Percentiles rank a stretch among this genome's conserved stretches.
These are phyloP conservation scores for Cyclanthera cordifolia DNA, from an alignment of 306 rosid species.

Conservation along the genomic window DNA sequence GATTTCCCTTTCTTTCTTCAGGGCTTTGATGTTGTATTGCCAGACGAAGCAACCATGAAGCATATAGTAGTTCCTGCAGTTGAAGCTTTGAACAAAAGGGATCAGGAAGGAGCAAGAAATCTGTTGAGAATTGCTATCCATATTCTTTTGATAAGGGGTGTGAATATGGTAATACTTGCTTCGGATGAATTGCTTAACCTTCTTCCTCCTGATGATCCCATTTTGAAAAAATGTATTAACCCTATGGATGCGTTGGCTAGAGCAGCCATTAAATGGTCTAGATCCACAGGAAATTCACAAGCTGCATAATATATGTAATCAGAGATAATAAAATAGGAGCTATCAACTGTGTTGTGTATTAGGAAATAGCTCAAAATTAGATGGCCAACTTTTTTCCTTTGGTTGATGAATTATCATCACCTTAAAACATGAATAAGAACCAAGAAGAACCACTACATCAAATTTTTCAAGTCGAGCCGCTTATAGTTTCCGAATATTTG, in stretches of 20 bases:
- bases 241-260: constrained; percentile 38
- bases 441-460: neutral
- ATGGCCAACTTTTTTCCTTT: neutral
- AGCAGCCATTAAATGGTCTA: constrained; percentile 39
- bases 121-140: constrained; percentile 61
- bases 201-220: constrained; percentile 49
- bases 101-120: constrained; percentile 69
- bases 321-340: neutral
- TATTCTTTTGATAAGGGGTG: constrained; percentile 63
- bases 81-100: constrained; percentile 61
- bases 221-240: constrained; percentile 31
- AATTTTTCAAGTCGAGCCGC: no score
- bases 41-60: constrained; percentile 71
- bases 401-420: neutral
- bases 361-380: neutral
- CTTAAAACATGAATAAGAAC: neutral
- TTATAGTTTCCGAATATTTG: neutral
- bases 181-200: constrained; percentile 51
- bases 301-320: neutral
- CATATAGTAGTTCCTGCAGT: constrained; percentile 52
- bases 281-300: neutral
- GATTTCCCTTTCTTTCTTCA: constrained; percentile 16
- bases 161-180: constrained; percentile 49
- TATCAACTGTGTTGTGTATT: neutral
- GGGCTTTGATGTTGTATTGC: constrained; percentile 70